Base-by-base conservation (phyloP, 495 filamentous ascomycete species). In the Haplographium delicatum region DNA sequence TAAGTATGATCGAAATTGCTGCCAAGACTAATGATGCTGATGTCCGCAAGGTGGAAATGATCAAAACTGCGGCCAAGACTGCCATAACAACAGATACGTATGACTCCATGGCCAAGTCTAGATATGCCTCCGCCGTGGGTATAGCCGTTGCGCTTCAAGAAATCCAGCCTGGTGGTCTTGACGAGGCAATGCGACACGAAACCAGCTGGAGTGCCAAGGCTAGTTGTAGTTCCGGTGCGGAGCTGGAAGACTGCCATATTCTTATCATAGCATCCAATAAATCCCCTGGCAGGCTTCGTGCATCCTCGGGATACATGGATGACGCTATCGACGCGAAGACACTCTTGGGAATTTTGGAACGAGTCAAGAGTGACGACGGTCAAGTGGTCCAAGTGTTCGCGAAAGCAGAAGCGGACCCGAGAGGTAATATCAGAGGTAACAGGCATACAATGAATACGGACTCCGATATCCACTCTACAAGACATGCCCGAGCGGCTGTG, bases 361-460 rank as follows among this genome's bases (percentile, higher is more conserved):
- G 49, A 33, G 43, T 60, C 28, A 39, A 59, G 13, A 38, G 22
- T 3, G 56, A 53, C 16, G 9, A 43, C 20, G 56, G 59, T 5
- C 20, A 59, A 25, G 51, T 62, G 28, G 37, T 62, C 5, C 54
- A 58, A 26, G 51, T 56, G 2, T 62, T 57, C 34, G 60, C 43
- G 13, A 62, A 60, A 38, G 60, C 60, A 19, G 60, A 62, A 53
- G 49, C 59, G 3, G 52, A 56, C 35, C 52, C 51, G 10, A 50
- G 20, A 13, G 51, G 51, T 25, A 41, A 18, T 24, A 58, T 62
- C 22, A 37, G 56, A 8, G 59, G 59, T 8, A 43, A 28, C 4
- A 59, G 56, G 42, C 53, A 62, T 35, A 60, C 59, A 2, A 62
- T 59, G 59, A 62, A 58, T 34, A 59, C 57, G 25, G 59, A 59